Conservation (phyloP, 2,329 filamentous ascomycete genomes). For the Akanthomyces dipterigenus region DNA sequence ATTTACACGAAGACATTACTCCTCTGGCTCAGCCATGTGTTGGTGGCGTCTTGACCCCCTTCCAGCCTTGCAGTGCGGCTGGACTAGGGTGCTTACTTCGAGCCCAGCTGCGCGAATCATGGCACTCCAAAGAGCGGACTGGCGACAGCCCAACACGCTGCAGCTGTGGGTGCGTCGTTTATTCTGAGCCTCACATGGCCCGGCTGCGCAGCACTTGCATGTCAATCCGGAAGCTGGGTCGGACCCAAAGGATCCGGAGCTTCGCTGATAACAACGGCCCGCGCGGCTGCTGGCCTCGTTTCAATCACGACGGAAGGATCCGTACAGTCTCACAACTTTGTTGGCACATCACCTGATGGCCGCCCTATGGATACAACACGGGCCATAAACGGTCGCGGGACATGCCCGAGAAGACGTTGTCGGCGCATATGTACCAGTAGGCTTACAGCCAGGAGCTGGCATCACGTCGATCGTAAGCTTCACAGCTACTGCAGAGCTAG, state of each 20-base stretch:
- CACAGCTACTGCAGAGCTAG: not conserved
- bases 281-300: not conserved
- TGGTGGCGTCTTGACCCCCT: not conserved
- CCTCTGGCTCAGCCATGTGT: not conserved
- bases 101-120: not conserved
- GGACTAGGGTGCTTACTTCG: constrained; percentile 2
- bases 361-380: not conserved
- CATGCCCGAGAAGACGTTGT: not conserved
- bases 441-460: not conserved
- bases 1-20: not conserved
- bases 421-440: not conserved
- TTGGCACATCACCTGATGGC: not conserved
- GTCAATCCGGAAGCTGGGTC: not conserved
- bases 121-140: not conserved
- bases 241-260: not conserved
- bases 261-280: not conserved
- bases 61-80: not conserved
- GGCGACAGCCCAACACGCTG: not conserved
- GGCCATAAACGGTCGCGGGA: not conserved
- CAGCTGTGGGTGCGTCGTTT: constrained; percentile 5
- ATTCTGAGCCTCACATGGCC: constrained; percentile 9
- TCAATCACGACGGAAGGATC: not conserved
- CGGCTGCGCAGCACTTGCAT: not conserved
- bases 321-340: not conserved
- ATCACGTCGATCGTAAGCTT: not conserved